Percentiles rank a stretch among this genome's conserved stretches.
These are phyloP conservation scores for Xylaria sp. DNA, from an alignment of 2,329 filamentous ascomycete genomes.

Conservation along the genomic window DNA sequence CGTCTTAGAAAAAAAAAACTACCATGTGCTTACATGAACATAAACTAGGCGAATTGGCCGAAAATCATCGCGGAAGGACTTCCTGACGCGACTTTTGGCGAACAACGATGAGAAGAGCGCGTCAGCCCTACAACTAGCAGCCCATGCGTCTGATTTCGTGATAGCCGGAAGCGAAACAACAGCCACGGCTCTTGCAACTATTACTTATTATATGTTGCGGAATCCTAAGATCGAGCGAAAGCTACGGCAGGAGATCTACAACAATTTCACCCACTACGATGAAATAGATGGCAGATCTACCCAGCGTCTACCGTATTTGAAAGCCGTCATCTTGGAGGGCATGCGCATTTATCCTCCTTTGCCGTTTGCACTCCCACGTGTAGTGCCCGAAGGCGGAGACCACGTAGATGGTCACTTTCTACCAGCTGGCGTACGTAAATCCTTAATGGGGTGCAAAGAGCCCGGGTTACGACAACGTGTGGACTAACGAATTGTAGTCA, in stretches of 20 bases:
- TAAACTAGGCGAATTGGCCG: background rate
- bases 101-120: background rate
- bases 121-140: background rate
- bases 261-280: too few relatives aligned
- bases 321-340: background rate
- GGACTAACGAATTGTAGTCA: too few relatives aligned
- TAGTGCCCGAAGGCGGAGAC: slow-evolving; percentile 10
- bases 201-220: background rate
- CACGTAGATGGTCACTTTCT: background rate
- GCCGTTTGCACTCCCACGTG: background rate
- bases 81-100: background rate
- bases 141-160: background rate
- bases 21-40: too few relatives aligned
- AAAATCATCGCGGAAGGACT: background rate
- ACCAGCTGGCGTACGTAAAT: background rate
- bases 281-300: background rate
- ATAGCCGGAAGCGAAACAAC: slow-evolving; percentile 17
- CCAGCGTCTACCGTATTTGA: slow-evolving; percentile 1
- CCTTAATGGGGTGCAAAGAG: too few relatives aligned
- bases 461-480: too few relatives aligned
- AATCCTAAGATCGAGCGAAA: background rate
- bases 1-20: too few relatives aligned
- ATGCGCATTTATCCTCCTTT: slow-evolving; percentile 6
- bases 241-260: too few relatives aligned
- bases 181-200: background rate